phyloP scores from a whole-genome alignment of 225 moss, liverwort and hornwort genomes.

The Rhytidiadelphus loreus region DNA sequence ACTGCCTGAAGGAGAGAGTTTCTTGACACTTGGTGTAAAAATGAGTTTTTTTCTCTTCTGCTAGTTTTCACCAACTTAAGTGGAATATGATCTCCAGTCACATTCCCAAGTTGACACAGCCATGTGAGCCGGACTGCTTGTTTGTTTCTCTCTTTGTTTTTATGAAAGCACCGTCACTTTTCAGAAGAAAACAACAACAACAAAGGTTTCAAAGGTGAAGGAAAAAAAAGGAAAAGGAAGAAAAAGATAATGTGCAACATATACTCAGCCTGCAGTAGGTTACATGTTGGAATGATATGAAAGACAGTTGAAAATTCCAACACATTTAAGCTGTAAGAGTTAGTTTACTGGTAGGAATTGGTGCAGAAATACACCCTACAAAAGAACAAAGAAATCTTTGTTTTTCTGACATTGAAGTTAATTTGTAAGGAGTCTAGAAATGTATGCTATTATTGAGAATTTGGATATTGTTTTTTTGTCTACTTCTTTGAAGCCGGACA shows the following conservation, averaged over 20 bases:
- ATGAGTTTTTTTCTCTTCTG: too few relatives aligned
- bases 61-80: too few relatives aligned
- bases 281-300: too few relatives aligned
- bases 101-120: too few relatives aligned
- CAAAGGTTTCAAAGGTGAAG: not conserved
- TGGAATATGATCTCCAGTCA: too few relatives aligned
- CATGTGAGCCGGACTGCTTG: too few relatives aligned
- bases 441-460: not conserved
- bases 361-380: not conserved
- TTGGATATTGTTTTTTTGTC: not conserved
- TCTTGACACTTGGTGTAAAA: too few relatives aligned
- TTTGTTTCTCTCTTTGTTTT: too few relatives aligned
- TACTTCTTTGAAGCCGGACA: not conserved
- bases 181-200: too few relatives aligned
- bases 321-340: not conserved
- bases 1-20: too few relatives aligned
- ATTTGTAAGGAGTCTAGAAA: not conserved
- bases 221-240: not conserved
- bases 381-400: not conserved
- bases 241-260: too few relatives aligned
- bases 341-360: not conserved
- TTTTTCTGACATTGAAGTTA: not conserved
- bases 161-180: too few relatives aligned
- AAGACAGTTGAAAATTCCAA: not conserved
- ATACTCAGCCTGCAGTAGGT: not conserved